phyloP scores from a whole-genome alignment of 257 asterid species.

The Ilex asprella region DNA sequence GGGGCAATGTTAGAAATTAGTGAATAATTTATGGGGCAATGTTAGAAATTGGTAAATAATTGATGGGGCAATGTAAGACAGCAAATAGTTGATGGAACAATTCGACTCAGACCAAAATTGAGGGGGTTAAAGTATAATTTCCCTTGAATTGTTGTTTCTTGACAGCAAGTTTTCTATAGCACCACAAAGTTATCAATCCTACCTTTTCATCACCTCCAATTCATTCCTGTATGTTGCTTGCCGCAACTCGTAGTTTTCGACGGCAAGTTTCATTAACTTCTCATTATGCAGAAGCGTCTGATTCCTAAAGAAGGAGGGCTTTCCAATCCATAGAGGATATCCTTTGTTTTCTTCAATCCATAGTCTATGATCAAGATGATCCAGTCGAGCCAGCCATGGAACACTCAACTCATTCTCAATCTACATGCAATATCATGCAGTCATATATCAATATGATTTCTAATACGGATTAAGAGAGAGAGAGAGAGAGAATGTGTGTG shows the following conservation, averaged over 20 bases:
- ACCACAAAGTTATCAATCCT: not conserved
- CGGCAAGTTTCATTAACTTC: conserved; percentile 44
- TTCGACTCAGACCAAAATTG: too few species aligned
- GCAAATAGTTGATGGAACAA: too few species aligned
- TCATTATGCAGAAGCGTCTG: conserved; percentile 34
- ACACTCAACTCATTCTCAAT: conserved; percentile 40
- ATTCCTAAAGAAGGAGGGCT: conserved; percentile 37
- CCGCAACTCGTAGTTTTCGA: conserved; percentile 34
- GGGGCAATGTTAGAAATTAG: too few species aligned
- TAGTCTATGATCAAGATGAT: conserved; percentile 48
- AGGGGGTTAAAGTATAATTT: too few species aligned
- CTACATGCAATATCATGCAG: conserved; percentile 17
- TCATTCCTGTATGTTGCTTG: conserved; percentile 42
- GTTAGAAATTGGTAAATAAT: too few species aligned
- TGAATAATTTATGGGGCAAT: too few species aligned
- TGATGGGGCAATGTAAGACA: too few species aligned
- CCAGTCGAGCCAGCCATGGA: conserved; percentile 56
- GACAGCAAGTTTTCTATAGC: too few species aligned
- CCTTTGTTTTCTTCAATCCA: conserved; percentile 49
- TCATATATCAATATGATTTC: too few species aligned
- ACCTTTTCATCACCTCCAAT: conserved; percentile 53
- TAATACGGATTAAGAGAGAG: too few species aligned
- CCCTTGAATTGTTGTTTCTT: too few species aligned
- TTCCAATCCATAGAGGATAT: conserved; percentile 27
- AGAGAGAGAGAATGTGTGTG: too few species aligned